These are phyloP conservation scores for Coccomyxa sp. DNA, from an alignment of 139 green algal species.

Conservation along the genomic window DNA sequence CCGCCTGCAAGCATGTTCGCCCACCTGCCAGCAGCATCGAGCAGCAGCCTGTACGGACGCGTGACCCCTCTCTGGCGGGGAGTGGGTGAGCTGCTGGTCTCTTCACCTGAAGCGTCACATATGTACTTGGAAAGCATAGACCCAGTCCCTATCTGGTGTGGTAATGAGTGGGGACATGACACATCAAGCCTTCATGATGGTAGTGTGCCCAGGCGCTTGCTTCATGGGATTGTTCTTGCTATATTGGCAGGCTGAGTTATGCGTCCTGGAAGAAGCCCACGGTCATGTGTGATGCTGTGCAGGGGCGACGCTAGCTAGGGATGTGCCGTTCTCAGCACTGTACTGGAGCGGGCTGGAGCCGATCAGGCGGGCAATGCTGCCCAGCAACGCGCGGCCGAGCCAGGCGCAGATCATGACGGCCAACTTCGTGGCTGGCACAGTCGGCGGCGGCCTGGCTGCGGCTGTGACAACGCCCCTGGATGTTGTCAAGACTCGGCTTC, in stretches of 20 bases:
- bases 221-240: too few species aligned
- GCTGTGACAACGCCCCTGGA: constrained; percentile 91
- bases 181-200: too few species aligned
- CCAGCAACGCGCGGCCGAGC: constrained; percentile 4
- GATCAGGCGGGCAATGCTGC: constrained; percentile 50
- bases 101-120: background rate
- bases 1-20: constrained; percentile 10
- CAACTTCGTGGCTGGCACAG: constrained; percentile 46
- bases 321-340: constrained; percentile 92
- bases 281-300: too few species aligned
- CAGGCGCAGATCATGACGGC: constrained; percentile 9
- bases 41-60: background rate
- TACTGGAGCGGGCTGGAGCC: constrained; percentile 92
- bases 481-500: constrained; percentile 91
- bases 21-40: background rate
- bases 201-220: too few species aligned
- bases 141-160: too few species aligned
- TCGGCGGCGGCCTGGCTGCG: constrained; percentile 71
- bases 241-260: too few species aligned
- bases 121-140: background rate
- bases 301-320: constrained; percentile 74
- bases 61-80: background rate
- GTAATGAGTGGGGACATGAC: too few species aligned
- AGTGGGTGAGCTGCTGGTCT: background rate
- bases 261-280: too few species aligned